Evolutionary conservation across 208 protist species (phyloP).

Genomic region (Leishmania gerbilli): DNA sequence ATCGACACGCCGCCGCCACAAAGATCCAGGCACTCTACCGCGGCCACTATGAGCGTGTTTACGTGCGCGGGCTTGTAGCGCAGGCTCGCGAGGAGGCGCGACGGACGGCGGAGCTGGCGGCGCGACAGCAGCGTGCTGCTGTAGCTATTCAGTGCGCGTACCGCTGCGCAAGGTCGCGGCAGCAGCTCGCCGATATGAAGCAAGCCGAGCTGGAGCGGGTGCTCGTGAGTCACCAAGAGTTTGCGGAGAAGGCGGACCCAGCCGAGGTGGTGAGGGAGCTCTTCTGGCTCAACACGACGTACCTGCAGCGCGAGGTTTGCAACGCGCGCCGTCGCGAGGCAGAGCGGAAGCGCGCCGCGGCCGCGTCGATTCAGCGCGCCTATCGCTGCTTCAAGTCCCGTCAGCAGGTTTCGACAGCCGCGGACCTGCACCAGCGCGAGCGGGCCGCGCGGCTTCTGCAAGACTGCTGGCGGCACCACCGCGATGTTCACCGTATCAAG

Average conservation of each 20-base stretch:
- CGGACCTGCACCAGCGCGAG: constrained; percentile 13
- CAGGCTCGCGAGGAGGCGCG: constrained; percentile 52
- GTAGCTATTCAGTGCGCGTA: constrained; percentile 66
- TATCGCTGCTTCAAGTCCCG: constrained; percentile 45
- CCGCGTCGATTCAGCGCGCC: constrained; percentile 57
- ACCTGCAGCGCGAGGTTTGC: constrained; percentile 40
- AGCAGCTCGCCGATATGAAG: constrained; percentile 27
- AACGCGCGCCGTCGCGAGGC: constrained; percentile 35
- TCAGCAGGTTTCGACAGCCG: constrained; percentile 22
- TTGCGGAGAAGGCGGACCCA: constrained; percentile 54
- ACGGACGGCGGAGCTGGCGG: constrained; percentile 30
- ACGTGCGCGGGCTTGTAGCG: constrained; percentile 54
- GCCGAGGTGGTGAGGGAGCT: constrained; percentile 74
- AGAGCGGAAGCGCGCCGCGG: constrained; percentile 31
- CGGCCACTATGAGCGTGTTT: constrained; percentile 79
- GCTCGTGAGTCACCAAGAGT: constrained; percentile 55
- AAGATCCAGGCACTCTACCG: constrained; percentile 80
- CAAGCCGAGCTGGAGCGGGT: constrained; percentile 41
- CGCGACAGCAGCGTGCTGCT: constrained; percentile 54
- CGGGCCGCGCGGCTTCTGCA: constrained; percentile 54
- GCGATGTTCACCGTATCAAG: constrained; percentile 28
- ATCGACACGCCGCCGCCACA: constrained; percentile 47
- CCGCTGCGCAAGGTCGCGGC: constrained; percentile 46
- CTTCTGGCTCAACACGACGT: constrained; percentile 80
- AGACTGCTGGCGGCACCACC: constrained; percentile 56